Base-by-base conservation (phyloP, 78 protist genomes). In the Bigelowiella natans region DNA sequence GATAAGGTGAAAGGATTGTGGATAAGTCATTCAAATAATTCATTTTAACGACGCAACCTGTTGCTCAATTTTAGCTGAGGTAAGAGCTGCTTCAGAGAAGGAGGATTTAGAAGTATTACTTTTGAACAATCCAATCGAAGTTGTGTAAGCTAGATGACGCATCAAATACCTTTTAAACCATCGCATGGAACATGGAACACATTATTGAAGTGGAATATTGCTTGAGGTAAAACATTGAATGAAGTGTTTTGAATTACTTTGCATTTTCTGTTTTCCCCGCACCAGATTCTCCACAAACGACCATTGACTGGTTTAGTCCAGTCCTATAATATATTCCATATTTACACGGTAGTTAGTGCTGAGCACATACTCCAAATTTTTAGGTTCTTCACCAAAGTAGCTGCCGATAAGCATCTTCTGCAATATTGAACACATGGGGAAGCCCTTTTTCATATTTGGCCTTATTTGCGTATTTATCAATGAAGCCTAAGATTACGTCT, bases 251-350 rank as follows among this genome's bases (percentile, higher is more conserved):
- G 7, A 51, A 7, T 51, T 18, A 51, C 73, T 51, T 51, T 7
- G 86, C 86, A 7, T 7, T 30, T 28, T 83, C 86, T 3, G 86
- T 83, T 28, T 87, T 87, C 83, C 89, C 89, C 38, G 89, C 11
- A 29, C 89, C 89, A n/a, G 89, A 87, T 40, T 87, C 89, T n/a
- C 89, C 89, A 31, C 89, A 87, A n/a, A 87, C 89, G 38, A 87
- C 36, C 36, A 87, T 87, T 7, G 89, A 87, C 64, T 87, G 89
- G 38, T 85, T 85, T 18, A 51, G 7, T 51, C 73, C 73, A 7
- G 73, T 51, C 73, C 73, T 51, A 18, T 26, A 51, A 51, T 51
- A n/a, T n/a, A n/a, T n/a, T n/a, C n/a, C n/a, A n/a, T n/a, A n/a
- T n/a, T n/a, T n/a, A n/a, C n/a, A n/a, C n/a, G n/a, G n/a, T n/a